Evolutionary conservation across 2,329 filamentous ascomycete genomes (phyloP), one percentile per base, ranked within the genome.

Genomic region (Hymenoscyphus salicellus): DNA sequence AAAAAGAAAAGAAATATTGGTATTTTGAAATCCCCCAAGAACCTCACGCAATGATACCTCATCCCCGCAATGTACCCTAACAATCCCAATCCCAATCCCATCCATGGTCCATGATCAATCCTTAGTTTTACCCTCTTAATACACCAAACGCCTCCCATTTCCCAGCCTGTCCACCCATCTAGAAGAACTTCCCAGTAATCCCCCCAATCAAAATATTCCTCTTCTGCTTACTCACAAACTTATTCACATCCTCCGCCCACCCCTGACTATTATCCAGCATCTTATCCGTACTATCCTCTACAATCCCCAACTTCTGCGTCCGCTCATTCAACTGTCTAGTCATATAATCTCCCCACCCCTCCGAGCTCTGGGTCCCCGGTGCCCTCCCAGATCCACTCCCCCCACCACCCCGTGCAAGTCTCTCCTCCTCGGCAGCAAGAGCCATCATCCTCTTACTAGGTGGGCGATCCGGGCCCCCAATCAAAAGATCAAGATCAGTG

Each of bases 151-250:
- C 55, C 36, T 52, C 16, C 58, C 10, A 38, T 3, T 16, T 20
- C 23, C 43, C 43, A 5, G 4, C 36, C 36, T 5, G 28, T 32
- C 10, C 10, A 23, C 26, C 20, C 32, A 36, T 63, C 66, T 71
- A 75, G 57, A 75, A 71, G 62, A 87, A 88, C 72, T 87, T 87
- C 73, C 84, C 81, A 74, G 86, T 88, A 20, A 89, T 78, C 66
- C 84, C 82, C 1, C 93, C 92, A 70, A 96, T 78, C 16, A 97
- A 81, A 69, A 95, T 81, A 68, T 91, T 93, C 75, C 88, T 86
- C 84, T 98, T 98, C 81, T 98, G 94, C 79, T 89, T 89, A 64
- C 83, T 84, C 4, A 97, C 89, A 76, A 86, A 97, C 76, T 96
- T 97, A 73, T 86, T 89, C 61, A 96, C 93, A 75, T 96, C 93